Evolutionary conservation across 2,329 filamentous ascomycete species (phyloP), one percentile per base, ranked within the genome.

Genomic region (Xylaria sp.): DNA sequence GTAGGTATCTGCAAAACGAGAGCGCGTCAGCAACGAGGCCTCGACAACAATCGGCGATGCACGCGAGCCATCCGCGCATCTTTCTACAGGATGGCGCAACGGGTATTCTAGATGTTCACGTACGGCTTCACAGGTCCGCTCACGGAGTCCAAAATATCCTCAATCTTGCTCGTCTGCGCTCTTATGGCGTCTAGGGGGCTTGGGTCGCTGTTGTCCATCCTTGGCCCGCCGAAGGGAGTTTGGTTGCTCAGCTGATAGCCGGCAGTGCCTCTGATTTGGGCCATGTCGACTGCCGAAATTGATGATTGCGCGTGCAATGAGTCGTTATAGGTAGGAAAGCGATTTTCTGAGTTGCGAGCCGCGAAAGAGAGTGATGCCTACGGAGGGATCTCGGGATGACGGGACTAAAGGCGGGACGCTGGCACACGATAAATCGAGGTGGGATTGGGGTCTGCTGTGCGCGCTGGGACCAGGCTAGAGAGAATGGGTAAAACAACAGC

Each of bases 151-250:
- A 99, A 83, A 79, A 93, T 83, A 80, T 99, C 96, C 84, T 99
- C 96, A 74, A 99, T 95, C 87, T 97, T 98, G 90, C 93, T 97
- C 60, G 96, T 99, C 82, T 98, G 94, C 81, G 94, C 89, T 72
- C 96, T 88, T 79, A 99, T 93, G 76, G 93, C 88, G 81, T 97
- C 96, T 75, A 99, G 88, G 66, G 92, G 90, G 80, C 89, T 93
- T 58, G 91, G 88, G 76, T 94, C 90, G 78, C 86, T 88, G 67
- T 86, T 88, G 74, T 91, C 87, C 74, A 83, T 84, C 76, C 83
- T 86, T 68, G 85, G 85, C 57, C 86, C 88, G 72, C 88, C 90
- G 77, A 93, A 94, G 72, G 90, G 88, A 78, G 89, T 90, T 77
- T 90, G 89, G 80, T 90, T 88, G 77, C 91, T 91, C 80, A 96